Conservation (phyloP, 2,329 filamentous ascomycete species). For the Grosmannia huntii region DNA sequence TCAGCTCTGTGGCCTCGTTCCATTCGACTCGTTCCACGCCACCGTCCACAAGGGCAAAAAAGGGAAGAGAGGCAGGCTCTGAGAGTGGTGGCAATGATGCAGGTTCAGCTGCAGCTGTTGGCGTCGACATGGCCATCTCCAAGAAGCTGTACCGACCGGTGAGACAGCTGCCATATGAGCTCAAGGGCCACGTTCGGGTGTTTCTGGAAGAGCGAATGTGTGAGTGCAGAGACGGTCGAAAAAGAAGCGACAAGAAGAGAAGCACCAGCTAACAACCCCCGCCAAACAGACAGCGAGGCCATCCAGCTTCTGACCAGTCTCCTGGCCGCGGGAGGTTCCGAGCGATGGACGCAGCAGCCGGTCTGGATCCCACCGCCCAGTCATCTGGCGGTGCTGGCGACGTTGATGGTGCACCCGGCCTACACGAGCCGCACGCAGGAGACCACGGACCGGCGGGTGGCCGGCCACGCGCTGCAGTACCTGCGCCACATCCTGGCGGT, state of each 20-base stretch:
- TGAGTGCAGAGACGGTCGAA: conserved; percentile 9
- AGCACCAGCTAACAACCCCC: not conserved
- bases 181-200: conserved; percentile 54
- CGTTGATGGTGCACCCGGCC: conserved; percentile 67
- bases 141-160: conserved; percentile 35
- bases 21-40: not conserved
- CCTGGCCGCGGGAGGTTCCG: conserved; percentile 38
- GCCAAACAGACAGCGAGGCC: conserved; percentile 35
- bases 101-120: not conserved
- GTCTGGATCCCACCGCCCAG: conserved; percentile 55
- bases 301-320: conserved; percentile 52
- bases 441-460: conserved; percentile 45
- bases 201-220: conserved; percentile 61
- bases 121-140: not conserved
- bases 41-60: not conserved
- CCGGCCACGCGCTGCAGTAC: conserved; percentile 55
- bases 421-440: conserved; percentile 62
- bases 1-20: conserved; percentile 5
- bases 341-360: conserved; percentile 18
- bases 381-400: conserved; percentile 66
- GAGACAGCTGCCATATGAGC: conserved; percentile 44
- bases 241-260: not conserved
- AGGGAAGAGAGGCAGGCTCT: too few species aligned
- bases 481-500: conserved; percentile 53
- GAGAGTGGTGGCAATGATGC: not conserved